Base-by-base conservation (phyloP, 257 asterid species). In the Rehmannia glutinosa region DNA sequence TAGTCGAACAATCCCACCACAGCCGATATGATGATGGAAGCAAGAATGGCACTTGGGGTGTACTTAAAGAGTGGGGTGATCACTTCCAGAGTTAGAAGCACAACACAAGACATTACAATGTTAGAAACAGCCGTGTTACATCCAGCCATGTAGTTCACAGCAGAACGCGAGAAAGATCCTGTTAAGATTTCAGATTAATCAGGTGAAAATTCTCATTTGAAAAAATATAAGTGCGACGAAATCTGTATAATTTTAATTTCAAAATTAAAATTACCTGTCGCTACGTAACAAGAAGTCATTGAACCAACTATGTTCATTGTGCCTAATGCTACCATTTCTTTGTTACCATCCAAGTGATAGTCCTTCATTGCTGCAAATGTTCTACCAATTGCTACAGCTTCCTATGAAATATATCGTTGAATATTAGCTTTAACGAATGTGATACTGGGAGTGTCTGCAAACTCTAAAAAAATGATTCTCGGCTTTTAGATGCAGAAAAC, bases 281-380 rank as follows among this genome's bases (percentile, higher is more conserved):
- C 87, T 2, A 84, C 85, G 24, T 82, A 89, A 53, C 92, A 89
- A 33, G 96, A 89, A 23, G 91, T 77, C 85, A 89, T 71, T 15
- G 96, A 89, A 35, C 96, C 96, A 24, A 84, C 28, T 28, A 89
- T 16, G 46, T 89, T 89, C 96, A 86, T 89, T 17, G 91, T 38
- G 59, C 96, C 96, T 63, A 89, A 69, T 53, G 94, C 94, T 3
- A 89, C 80, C 96, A 89, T 89, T 80, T 89, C 96, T 49, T 78
- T 82, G 86, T 89, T 86, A 3, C 94, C 96, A 64, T 86, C 94
- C 66, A 89, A 35, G 39, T 84, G 89, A 62, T 89, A 89, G 72
- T 86, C 94, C 60, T 86, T 89, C 89, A 86, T 24, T 4, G 91
- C 79, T 15, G 96, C 96, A 68, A 89, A 89, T 21, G 95, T 89